Percentiles rank a stretch among this genome's conserved stretches.
phyloP scores from a whole-genome alignment of 2,329 filamentous ascomycete genomes.

The Albifimbria verrucaria region DNA sequence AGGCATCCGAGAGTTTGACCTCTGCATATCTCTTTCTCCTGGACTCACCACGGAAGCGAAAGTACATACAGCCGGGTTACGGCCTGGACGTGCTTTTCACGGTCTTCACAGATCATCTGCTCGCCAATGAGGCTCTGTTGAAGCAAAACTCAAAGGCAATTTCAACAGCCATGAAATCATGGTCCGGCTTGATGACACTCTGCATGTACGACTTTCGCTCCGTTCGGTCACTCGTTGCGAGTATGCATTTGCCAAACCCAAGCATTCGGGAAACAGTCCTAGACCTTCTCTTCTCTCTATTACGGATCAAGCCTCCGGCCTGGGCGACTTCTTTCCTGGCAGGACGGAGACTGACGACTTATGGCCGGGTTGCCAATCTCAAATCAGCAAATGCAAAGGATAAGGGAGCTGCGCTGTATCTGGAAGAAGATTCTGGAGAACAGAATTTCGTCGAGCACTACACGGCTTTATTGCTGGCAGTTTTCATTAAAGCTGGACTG shows the following conservation, averaged over 20 bases:
- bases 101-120: slow-evolving; percentile 81
- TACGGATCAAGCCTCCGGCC: slow-evolving; percentile 85
- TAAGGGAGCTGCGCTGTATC: slow-evolving; percentile 47
- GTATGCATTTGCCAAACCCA: slow-evolving; percentile 55
- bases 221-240: slow-evolving; percentile 72
- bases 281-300: slow-evolving; percentile 74
- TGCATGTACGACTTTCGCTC: slow-evolving; percentile 86
- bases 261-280: slow-evolving; percentile 71
- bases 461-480: slow-evolving; percentile 79
- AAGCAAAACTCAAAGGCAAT: slow-evolving; percentile 93
- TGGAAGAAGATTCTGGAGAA: slow-evolving; percentile 66
- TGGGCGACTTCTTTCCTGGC: slow-evolving; percentile 97
- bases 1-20: slow-evolving; percentile 85
- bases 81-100: slow-evolving; percentile 89
- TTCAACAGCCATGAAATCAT: slow-evolving; percentile 83
- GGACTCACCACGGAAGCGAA: slow-evolving; percentile 76
- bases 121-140: slow-evolving; percentile 57
- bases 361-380: slow-evolving; percentile 87
- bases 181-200: slow-evolving; percentile 86
- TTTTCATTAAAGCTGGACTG: slow-evolving; percentile 79
- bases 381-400: slow-evolving; percentile 56
- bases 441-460: slow-evolving; percentile 93
- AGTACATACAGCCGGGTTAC: slow-evolving; percentile 81
- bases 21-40: slow-evolving; percentile 86
- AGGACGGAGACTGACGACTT: slow-evolving; percentile 87